Base-by-base conservation (phyloP, 306 rosid species). In the Mimosa bimucronata region DNA sequence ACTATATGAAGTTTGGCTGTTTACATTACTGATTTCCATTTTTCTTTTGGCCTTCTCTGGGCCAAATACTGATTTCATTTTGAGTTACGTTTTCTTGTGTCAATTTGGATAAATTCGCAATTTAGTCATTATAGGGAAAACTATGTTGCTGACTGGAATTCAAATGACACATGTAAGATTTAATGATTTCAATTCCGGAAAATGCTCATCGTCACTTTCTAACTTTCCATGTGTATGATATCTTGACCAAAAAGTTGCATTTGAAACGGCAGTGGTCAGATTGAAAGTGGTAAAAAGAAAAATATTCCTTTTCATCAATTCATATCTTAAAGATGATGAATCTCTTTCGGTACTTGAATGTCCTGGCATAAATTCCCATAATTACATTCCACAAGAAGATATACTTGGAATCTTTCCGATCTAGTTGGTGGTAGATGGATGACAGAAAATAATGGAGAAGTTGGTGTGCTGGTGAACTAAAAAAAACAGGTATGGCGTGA, bases 71-170 rank as follows among this genome's bases (percentile, higher is more conserved):
- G 67, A 65, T 48, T 83, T 74, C 60, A 25, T 77, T 26, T 77
- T 38, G 62, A 66, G 70, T 85, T 71, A 40, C 38, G 28, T 57
- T 55, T 53, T 85, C 76, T 29, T 26, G 42, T 64, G 46, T 62
- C 67, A 75, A 61, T 74, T 75, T 41, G 79, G 31, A 78, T 74
- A 50, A 57, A 50, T 19, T 9, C 7, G 8, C 37, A 30, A 25
- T 64, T 75, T 61, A 9, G 38, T 74, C 61, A 46, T 61, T 37
- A 68, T 77, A 50, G 11, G 25, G 60, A 45, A 46, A 68, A 77
- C 48, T 53, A 30, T 44, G 34, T 28, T 57, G 60, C 74, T 77
- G 57, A 13, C 72, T 38, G 75, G 52, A 80, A 73, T 73, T 72
- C 19, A 66, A 57, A 37, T 16, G 9, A 31, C 61, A 81, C n/a